Conservation (phyloP, 805 yeast species). For the Cyberlindnera subsufficiens region DNA sequence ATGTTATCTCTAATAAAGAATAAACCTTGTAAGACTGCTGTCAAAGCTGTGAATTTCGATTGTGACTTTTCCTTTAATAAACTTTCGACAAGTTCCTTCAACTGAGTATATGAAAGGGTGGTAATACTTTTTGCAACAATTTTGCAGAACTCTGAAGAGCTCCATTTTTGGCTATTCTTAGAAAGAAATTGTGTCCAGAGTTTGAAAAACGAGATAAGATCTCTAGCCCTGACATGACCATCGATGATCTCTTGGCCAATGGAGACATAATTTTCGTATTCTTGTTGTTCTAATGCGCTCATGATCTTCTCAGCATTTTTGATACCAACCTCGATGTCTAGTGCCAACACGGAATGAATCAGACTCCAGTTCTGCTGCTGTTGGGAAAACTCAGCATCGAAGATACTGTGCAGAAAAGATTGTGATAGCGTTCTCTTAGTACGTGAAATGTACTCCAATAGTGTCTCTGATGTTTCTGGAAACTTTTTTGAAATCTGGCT, state of each 20-base stretch:
- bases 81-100: constrained; percentile 23
- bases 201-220: constrained; percentile 41
- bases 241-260: constrained; percentile 32
- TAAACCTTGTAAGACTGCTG: constrained; percentile 37
- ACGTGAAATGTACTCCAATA: constrained; percentile 41
- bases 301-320: constrained; percentile 33
- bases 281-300: constrained; percentile 6
- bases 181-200: constrained; percentile 33
- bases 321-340: constrained; percentile 57
- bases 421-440: constrained; percentile 50
- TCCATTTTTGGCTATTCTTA: constrained; percentile 9
- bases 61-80: constrained; percentile 13
- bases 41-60: constrained; percentile 21
- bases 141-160: constrained; percentile 25
- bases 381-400: constrained; percentile 39
- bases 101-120: constrained; percentile 42
- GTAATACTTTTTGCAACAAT: constrained; percentile 36
- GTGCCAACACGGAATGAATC: constrained; percentile 39
- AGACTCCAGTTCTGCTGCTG: constrained; percentile 44
- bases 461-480: constrained; percentile 33
- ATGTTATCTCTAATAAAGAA: constrained; percentile 26
- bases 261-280: constrained; percentile 1
- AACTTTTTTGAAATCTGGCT: constrained; percentile 32
- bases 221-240: constrained; percentile 54
- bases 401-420: constrained; percentile 39